phyloP scores from a whole-genome alignment of 345 rosid species.

The Hypericum perforatum region DNA sequence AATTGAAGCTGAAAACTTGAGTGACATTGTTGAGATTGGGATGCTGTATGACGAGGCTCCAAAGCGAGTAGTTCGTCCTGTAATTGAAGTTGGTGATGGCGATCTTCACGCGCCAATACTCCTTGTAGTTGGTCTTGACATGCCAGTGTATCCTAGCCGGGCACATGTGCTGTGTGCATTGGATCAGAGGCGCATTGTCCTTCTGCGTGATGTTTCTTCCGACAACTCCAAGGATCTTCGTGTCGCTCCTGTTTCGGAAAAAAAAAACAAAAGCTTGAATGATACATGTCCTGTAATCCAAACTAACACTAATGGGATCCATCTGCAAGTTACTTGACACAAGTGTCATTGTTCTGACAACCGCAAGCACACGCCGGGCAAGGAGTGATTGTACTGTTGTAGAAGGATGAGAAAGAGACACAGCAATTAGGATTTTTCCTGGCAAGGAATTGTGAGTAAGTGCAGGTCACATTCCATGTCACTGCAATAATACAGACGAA shows the following conservation, averaged over 20 bases:
- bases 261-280: too few species aligned
- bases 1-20: slow-evolving; percentile 79
- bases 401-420: slow-evolving; percentile 83
- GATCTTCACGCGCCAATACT: slow-evolving; percentile 73
- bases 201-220: slow-evolving; percentile 53
- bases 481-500: slow-evolving; percentile 31
- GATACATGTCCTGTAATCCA: background rate
- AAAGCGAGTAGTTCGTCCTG: slow-evolving; percentile 53
- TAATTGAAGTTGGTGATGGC: slow-evolving; percentile 65
- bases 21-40: slow-evolving; percentile 80
- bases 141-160: slow-evolving; percentile 82
- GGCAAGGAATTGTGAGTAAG: slow-evolving; percentile 77
- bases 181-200: slow-evolving; percentile 50
- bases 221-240: slow-evolving; percentile 47
- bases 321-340: slow-evolving; percentile 50
- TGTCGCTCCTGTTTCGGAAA: slow-evolving; percentile 58
- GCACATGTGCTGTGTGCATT: slow-evolving; percentile 84
- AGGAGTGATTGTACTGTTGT: slow-evolving; percentile 68
- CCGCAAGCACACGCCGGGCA: slow-evolving; percentile 86
- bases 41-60: slow-evolving; percentile 72
- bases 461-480: slow-evolving; percentile 92
- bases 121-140: slow-evolving; percentile 60
- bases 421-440: slow-evolving; percentile 74
- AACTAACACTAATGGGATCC: background rate
- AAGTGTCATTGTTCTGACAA: slow-evolving; percentile 52